Evolutionary conservation across 768 basidiomycete genomes (phyloP).

Genomic region (Kwoniella shandongensis): DNA sequence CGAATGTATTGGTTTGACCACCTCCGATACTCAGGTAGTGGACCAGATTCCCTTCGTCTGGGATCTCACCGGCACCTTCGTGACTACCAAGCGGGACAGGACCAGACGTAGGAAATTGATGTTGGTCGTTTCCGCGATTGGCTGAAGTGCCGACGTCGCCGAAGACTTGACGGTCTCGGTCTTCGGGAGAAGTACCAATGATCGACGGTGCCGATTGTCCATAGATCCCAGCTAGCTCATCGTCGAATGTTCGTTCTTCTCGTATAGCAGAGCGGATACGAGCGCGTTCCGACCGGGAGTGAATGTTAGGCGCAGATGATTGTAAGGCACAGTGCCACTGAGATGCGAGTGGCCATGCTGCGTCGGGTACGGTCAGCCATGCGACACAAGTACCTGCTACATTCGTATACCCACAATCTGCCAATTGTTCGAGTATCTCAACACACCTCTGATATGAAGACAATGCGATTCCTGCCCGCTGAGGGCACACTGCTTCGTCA

Average conservation of each 20-base stretch:
- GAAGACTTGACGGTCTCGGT: background rate
- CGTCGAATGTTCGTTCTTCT: conserved; percentile 19
- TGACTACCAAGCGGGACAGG: no score
- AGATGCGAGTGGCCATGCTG: conserved; percentile 24
- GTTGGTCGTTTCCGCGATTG: no score
- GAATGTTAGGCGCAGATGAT: conserved; percentile 1
- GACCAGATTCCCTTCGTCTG: no score
- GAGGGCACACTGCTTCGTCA: conserved; percentile 12
- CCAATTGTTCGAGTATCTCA: conserved; percentile 16
- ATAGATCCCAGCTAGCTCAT: conserved; percentile 22
- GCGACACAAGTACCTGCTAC: background rate
- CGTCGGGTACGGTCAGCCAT: background rate
- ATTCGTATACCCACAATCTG: conserved; percentile 25
- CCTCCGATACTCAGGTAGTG: no score
- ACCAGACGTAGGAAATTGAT: no score
- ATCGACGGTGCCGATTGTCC: conserved; percentile 16
- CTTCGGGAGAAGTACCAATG: conserved; percentile 8
- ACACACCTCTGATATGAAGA: conserved; percentile 10
- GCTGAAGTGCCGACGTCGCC: background rate
- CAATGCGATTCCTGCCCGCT: conserved; percentile 1
- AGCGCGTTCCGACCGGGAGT: conserved; percentile 1
- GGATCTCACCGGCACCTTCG: no score
- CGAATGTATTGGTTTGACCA: no score
- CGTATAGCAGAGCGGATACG: conserved; percentile 12
- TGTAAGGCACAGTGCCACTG: conserved; percentile 17